Evolutionary conservation across 148 eudicot species (phyloP).

Genomic region (Nyssa sinensis): DNA sequence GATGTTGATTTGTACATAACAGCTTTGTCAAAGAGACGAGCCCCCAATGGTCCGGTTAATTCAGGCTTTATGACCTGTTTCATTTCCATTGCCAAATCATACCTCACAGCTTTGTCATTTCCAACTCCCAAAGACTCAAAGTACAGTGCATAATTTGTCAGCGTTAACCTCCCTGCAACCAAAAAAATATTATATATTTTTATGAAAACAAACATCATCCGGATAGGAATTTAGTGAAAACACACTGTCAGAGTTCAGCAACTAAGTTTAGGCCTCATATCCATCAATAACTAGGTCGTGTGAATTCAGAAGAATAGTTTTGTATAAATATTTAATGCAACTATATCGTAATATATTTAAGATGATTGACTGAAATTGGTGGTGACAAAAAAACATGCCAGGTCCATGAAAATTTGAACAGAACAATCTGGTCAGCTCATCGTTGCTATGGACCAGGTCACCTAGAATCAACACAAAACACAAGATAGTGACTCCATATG

Average conservation of each 20-base stretch:
- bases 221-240: not conserved
- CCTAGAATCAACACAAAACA: not conserved
- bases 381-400: not conserved
- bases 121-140: constrained; percentile 87
- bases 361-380: not conserved
- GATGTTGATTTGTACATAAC: constrained; percentile 78
- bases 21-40: constrained; percentile 90
- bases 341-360: not conserved
- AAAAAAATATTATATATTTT: not conserved
- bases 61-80: constrained; percentile 86
- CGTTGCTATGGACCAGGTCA: not conserved
- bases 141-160: constrained; percentile 70
- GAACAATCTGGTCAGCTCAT: not conserved
- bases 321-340: not conserved
- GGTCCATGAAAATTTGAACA: not conserved
- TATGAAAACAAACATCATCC: not conserved
- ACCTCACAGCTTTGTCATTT: constrained; percentile 75
- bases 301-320: not conserved
- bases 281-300: not conserved
- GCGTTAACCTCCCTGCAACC: constrained; percentile 70
- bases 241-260: not conserved
- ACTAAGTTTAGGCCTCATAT: not conserved
- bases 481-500: no score
- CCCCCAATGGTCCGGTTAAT: constrained; percentile 89
- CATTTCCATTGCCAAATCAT: constrained; percentile 68